Evolutionary conservation across 2,329 filamentous ascomycete genomes (phyloP), one percentile per base, ranked within the genome.

Genomic region (Talaromyces pinophilus): DNA sequence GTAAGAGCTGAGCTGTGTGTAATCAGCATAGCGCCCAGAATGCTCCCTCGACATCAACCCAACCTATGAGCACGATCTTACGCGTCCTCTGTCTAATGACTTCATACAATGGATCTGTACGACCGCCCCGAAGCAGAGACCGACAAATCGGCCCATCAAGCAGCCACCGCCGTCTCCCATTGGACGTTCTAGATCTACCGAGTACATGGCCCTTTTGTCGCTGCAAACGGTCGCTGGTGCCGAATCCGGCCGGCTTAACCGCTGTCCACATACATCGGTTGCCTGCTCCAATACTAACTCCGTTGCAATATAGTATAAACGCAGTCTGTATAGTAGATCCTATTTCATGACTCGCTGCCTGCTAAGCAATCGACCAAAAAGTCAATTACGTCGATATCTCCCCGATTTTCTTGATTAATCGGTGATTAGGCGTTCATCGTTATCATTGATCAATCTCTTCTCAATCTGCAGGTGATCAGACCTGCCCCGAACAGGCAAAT

Each of bases 21-120:
- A 44, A 19, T 44, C 42, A 35, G 15, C 7, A 44, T 44, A 10
- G 42, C 42, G 42, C 42, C 42, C 10, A 44, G 42, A 44, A 19
- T 38, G 35, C 35, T 38, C 33, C 7, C 48, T 25, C 3, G 25
- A 25, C 25, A 25, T 2, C 25, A 25, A 25, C 25, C 25, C 22
- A 54, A 54, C 33, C 22, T 42, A 62, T 62, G 46, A 50, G 60
- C 28, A 38, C n/a, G 44, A 38, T 52, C 44, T 62, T 62, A 62
- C 60, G 60, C 60, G 60, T 50, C 60, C 60, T 40, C n/a, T 19
- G 28, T 30, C 30, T 7, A 28, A 62, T 62, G 60, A 62, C 60
- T 62, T 62, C 60, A 62, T 62, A 35, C 44, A 33, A 28, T 59
- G 22, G 28, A 40, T 25, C 33, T 25, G 55, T 38, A 33, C 28